phyloP scores from a whole-genome alignment of 1,139 yeast species.

The Casaregolazyma lundiana region DNA sequence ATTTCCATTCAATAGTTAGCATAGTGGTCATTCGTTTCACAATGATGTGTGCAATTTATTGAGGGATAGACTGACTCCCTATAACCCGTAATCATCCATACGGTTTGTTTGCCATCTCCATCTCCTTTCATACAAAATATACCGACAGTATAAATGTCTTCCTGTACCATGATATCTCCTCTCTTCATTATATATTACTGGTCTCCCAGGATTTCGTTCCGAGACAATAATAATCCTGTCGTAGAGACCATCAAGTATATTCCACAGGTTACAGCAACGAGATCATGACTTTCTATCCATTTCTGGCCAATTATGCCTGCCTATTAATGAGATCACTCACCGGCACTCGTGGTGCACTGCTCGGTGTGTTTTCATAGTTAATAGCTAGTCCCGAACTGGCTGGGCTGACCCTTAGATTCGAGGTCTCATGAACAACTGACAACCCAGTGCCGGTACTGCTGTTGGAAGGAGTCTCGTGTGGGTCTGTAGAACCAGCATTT shows the following conservation, averaged over 20 bases:
- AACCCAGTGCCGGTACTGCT: slow-evolving; percentile 8
- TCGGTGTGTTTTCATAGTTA: slow-evolving; percentile 8
- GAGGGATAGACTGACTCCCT: no score
- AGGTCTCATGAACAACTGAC: slow-evolving; percentile 3
- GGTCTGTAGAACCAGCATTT: not conserved
- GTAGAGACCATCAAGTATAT: not conserved
- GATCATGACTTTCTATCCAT: not conserved
- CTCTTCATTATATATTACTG: no score
- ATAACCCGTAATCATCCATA: no score
- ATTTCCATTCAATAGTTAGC: not conserved
- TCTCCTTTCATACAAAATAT: no score
- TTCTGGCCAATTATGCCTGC: not conserved
- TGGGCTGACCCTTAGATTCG: slow-evolving; percentile 5
- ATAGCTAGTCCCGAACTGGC: slow-evolving; percentile 7
- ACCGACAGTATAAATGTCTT: no score
- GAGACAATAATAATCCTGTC: no score
- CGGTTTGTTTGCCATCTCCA: no score
- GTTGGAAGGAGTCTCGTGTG: slow-evolving; percentile 1
- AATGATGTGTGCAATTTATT: no score
- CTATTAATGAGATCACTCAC: slow-evolving; percentile 20
- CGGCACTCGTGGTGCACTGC: slow-evolving; percentile 16
- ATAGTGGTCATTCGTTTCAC: no score
- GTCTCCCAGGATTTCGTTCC: no score
- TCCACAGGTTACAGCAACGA: not conserved
- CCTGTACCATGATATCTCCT: no score